phyloP scores from a whole-genome alignment of 768 basidiomycete species.

The Termitomyces sp. region DNA sequence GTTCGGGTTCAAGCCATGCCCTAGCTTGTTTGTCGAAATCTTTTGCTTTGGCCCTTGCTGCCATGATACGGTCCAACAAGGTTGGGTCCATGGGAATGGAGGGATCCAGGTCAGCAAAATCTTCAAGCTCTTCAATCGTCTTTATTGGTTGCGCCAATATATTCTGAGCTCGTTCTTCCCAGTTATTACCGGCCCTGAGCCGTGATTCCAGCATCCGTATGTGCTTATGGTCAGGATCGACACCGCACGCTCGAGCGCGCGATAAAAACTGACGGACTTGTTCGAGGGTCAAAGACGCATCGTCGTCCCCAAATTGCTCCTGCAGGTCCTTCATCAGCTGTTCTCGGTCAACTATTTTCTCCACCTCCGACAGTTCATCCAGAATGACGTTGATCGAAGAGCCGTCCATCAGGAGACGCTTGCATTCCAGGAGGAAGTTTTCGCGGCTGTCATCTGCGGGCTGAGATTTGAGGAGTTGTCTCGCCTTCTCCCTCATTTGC shows the following conservation, averaged over 20 bases:
- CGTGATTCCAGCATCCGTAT: constrained; percentile 62
- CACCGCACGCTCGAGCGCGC: constrained; percentile 65
- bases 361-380: constrained; percentile 73
- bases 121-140: constrained; percentile 73
- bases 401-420: constrained; percentile 62
- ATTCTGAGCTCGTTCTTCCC: constrained; percentile 69
- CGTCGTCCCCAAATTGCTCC: constrained; percentile 64
- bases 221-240: constrained; percentile 62
- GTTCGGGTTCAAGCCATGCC: constrained; percentile 61
- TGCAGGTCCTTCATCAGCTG: constrained; percentile 75
- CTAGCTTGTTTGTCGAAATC: constrained; percentile 80
- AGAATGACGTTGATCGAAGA: constrained; percentile 81
- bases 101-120: constrained; percentile 61
- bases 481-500: constrained; percentile 55
- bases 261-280: constrained; percentile 72
- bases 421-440: constrained; percentile 64
- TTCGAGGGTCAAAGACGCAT: constrained; percentile 56
- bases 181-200: constrained; percentile 64
- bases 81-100: constrained; percentile 68
- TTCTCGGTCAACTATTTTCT: constrained; percentile 78
- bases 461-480: constrained; percentile 41
- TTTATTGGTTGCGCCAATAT: constrained; percentile 68
- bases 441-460: constrained; percentile 44
- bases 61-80: constrained; percentile 62
- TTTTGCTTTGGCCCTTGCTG: constrained; percentile 62